These are phyloP conservation scores for Isatis tinctoria DNA, from an alignment of 345 rosid genomes.

Conservation along the genomic window DNA sequence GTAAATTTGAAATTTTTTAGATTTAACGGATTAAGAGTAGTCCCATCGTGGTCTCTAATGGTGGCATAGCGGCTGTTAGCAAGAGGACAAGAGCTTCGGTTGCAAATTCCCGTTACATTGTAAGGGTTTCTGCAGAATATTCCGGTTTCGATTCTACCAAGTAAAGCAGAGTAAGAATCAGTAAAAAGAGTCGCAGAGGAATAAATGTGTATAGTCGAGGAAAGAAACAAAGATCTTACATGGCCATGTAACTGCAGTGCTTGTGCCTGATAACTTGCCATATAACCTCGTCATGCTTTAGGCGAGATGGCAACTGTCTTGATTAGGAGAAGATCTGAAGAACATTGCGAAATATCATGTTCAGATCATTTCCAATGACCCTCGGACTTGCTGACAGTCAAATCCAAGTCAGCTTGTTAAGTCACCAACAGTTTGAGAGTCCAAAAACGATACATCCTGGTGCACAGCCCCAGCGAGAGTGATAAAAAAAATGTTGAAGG, in stretches of 20 bases:
- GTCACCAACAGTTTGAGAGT: conserved; percentile 93
- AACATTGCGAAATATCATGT: conserved; percentile 75
- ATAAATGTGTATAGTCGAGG: not conserved
- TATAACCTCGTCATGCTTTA: conserved; percentile 84
- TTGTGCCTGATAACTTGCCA: conserved; percentile 97
- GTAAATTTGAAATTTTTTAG: fast-evolving
- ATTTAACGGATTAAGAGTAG: not conserved
- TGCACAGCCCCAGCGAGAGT: conserved; percentile 17
- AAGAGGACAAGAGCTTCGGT: conserved; percentile 96
- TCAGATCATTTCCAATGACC: conserved; percentile 89
- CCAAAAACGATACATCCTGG: conserved; percentile 93
- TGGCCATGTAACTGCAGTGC: conserved; percentile 97
- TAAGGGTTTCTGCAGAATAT: conserved; percentile 92
- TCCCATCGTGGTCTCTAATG: conserved; percentile 88
- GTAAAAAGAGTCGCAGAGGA: not conserved
- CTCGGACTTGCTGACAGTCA: conserved; percentile 97
- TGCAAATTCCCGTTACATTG: conserved; percentile 90
- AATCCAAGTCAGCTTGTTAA: conserved; percentile 98
- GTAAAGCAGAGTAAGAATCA: not conserved
- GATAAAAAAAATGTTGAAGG: not conserved
- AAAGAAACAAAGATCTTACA: conserved; percentile 34
- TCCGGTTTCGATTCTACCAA: conserved; percentile 72
- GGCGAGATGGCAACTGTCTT: not conserved
- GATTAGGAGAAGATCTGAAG: conserved; percentile 61
- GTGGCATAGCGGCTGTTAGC: conserved; percentile 97